Conservation (phyloP, 495 filamentous ascomycete genomes). For the Achaetomiella virescens region DNA sequence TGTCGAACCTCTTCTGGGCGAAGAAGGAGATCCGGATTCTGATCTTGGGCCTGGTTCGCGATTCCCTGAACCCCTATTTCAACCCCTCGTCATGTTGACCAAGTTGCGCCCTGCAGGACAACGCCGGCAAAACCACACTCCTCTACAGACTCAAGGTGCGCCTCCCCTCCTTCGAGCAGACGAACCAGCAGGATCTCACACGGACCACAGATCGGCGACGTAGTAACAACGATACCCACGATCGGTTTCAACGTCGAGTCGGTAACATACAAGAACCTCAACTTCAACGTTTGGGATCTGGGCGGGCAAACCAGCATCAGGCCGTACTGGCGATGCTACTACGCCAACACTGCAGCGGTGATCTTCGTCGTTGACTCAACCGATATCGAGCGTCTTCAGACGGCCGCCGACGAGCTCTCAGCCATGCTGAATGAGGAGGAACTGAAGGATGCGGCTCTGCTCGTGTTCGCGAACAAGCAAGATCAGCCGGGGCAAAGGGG, state of each 20-base stretch:
- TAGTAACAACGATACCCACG: conserved; percentile 97
- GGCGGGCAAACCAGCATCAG: conserved; percentile 95
- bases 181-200: not conserved
- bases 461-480: conserved; percentile 99
- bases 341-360: conserved; percentile 97
- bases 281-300: conserved; percentile 98
- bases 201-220: conserved; percentile 77
- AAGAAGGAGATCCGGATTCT: conserved; percentile 98
- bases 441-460: conserved; percentile 78
- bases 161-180: not conserved
- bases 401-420: conserved; percentile 83
- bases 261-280: conserved; percentile 93
- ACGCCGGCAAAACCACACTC: conserved; percentile 95
- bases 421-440: conserved; percentile 98
- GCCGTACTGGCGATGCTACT: conserved; percentile 99
- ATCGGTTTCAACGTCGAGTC: conserved; percentile 99
- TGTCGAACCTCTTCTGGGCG: conserved; percentile 68
- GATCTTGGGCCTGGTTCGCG: conserved; percentile 83
- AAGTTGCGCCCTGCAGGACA: conserved; percentile 59
- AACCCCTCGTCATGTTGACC: conserved; percentile 16
- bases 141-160: conserved; percentile 91
- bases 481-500: conserved; percentile 97
- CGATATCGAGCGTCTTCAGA: conserved; percentile 89
- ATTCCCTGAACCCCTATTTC: not conserved
- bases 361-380: conserved; percentile 98